Conservation (phyloP, 495 filamentous ascomycete species). For the Podospora comata region DNA sequence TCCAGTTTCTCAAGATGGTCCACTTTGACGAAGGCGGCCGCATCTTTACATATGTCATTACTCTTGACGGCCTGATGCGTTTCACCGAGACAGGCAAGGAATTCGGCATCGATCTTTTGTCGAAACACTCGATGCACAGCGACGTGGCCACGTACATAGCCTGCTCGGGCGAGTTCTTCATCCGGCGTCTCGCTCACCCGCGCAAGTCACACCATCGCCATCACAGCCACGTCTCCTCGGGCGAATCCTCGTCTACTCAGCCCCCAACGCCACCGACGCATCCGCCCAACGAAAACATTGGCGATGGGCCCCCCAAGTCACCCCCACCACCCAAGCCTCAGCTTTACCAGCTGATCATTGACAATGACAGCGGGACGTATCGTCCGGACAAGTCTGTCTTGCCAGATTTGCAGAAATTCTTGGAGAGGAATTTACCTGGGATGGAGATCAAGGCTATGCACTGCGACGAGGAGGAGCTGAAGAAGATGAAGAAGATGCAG, state of each 20-base stretch:
- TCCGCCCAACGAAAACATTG: conserved; percentile 26
- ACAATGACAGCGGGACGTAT: conserved; percentile 94
- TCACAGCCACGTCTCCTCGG: conserved; percentile 20
- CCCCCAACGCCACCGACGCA: conserved; percentile 24
- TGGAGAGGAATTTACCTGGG: conserved; percentile 69
- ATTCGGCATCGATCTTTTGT: conserved; percentile 86
- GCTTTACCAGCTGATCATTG: conserved; percentile 84
- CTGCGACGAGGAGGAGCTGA: conserved; percentile 67
- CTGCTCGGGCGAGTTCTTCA: conserved; percentile 89
- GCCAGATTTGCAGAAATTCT: conserved; percentile 63
- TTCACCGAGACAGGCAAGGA: conserved; percentile 95
- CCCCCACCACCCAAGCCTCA: conserved; percentile 53
- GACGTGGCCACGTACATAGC: conserved; percentile 87
- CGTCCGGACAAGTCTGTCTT: conserved; percentile 74
- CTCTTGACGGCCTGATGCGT: conserved; percentile 76
- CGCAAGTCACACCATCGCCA: background rate
- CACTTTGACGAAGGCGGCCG: conserved; percentile 81
- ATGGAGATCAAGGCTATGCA: conserved; percentile 67
- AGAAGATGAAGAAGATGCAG: conserved; percentile 48
- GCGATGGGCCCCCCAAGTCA: conserved; percentile 40
- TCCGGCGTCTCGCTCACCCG: conserved; percentile 55
- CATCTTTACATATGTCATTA: conserved; percentile 89
- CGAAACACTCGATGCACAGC: conserved; percentile 94
- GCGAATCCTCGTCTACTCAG: conserved; percentile 12
- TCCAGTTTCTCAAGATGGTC: conserved; percentile 79